phyloP scores from a whole-genome alignment of 768 basidiomycete genomes.

The Calocybe indica region DNA sequence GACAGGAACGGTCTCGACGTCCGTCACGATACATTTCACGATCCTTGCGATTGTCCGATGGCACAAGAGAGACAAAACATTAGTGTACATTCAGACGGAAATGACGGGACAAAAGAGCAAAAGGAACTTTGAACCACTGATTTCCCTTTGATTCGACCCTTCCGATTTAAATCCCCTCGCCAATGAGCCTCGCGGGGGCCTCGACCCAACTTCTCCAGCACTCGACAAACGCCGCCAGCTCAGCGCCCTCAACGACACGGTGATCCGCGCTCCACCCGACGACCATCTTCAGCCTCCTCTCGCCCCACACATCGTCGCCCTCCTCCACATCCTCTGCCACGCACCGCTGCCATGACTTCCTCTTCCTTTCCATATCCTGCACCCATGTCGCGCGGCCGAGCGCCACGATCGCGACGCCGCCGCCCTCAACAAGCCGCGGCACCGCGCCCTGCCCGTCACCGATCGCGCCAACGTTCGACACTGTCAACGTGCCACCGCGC shows the following conservation, averaged over 20 bases:
- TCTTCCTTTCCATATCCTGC: slow-evolving; percentile 54
- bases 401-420: slow-evolving; percentile 82
- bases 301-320: slow-evolving; percentile 37
- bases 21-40: too few relatives aligned
- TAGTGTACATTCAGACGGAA: too few relatives aligned
- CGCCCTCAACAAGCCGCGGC: slow-evolving; percentile 57
- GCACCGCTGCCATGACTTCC: slow-evolving; percentile 23
- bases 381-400: slow-evolving; percentile 76
- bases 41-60: too few relatives aligned
- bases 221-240: slow-evolving; percentile 85
- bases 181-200: slow-evolving; percentile 64
- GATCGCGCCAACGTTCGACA: slow-evolving; percentile 81
- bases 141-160: background rate
- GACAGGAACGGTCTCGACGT: too few relatives aligned
- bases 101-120: too few relatives aligned
- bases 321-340: slow-evolving; percentile 3
- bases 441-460: slow-evolving; percentile 72
- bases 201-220: slow-evolving; percentile 80
- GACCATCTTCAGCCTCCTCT: slow-evolving; percentile 51
- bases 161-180: slow-evolving; percentile 30
- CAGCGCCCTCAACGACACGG: slow-evolving; percentile 83
- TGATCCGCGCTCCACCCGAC: slow-evolving; percentile 88
- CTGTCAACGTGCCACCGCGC: slow-evolving; percentile 72
- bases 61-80: too few relatives aligned
- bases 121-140: background rate